A percentile compares a stretch with the other conserved stretches of the same genome.
Evolutionary conservation across 2,329 filamentous ascomycete genomes (phyloP).

Genomic region (Nemania sp.): DNA sequence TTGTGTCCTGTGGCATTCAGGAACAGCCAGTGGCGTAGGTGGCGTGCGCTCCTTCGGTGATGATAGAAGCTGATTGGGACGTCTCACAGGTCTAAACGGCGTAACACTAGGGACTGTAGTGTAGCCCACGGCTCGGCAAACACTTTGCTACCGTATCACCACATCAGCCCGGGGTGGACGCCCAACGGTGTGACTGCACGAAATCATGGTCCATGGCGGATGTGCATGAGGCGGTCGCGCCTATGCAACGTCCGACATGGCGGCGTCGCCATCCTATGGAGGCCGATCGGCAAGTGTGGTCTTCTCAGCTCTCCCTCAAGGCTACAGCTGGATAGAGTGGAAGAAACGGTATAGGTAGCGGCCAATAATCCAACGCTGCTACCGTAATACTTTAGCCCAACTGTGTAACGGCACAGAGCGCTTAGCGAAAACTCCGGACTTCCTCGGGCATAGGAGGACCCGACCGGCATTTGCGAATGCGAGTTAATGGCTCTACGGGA

Average conservation of each 20-base stretch:
- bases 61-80: slow-evolving; percentile 6
- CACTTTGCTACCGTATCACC: slow-evolving; percentile 7
- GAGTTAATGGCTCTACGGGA: not conserved
- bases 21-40: slow-evolving; percentile 3
- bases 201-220: slow-evolving; percentile 1
- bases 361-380: not conserved
- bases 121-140: slow-evolving; percentile 4
- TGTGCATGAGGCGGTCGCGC: slow-evolving; percentile 1
- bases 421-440: not conserved
- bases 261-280: not conserved
- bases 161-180: slow-evolving; percentile 7
- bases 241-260: not conserved
- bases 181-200: slow-evolving; percentile 1
- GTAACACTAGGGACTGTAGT: too few relatives aligned
- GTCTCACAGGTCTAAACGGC: not conserved
- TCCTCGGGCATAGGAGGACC: not conserved
- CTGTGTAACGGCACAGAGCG: not conserved
- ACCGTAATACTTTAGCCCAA: slow-evolving; percentile 1
- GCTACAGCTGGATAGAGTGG: slow-evolving; percentile 9
- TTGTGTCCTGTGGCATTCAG: not conserved
- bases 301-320: not conserved
- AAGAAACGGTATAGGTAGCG: not conserved
- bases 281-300: not conserved
- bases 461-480: not conserved
- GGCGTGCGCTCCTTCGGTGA: slow-evolving; percentile 1